A percentile compares a stretch with the other conserved stretches of the same genome.
Evolutionary conservation across 768 basidiomycete genomes (phyloP).

Genomic region (Gymnopilus junonius): DNA sequence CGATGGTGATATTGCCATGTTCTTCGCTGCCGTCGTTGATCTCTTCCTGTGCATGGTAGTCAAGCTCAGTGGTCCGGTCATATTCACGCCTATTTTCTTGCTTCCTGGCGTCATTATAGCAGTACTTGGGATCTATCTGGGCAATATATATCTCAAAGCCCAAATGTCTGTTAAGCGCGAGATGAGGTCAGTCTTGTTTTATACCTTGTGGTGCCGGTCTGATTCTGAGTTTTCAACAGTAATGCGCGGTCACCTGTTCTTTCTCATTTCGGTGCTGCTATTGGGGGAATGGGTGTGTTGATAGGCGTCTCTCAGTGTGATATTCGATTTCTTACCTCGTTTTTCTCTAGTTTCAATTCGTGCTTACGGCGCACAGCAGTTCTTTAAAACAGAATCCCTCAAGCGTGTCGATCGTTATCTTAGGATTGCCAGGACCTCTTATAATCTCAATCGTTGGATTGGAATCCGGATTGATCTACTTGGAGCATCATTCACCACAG

Average conservation of each 20-base stretch:
- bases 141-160: constrained; percentile 48
- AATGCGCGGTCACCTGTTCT: constrained; percentile 39
- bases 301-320: neutral
- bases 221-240: neutral
- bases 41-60: constrained; percentile 40
- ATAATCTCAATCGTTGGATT: constrained; percentile 55
- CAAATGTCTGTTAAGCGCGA: constrained; percentile 54
- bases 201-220: neutral
- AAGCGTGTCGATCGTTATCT: constrained; percentile 59
- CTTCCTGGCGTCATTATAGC: constrained; percentile 48
- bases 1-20: constrained; percentile 45
- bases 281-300: constrained; percentile 56
- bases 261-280: constrained; percentile 50
- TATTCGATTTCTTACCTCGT: neutral
- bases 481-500: constrained; percentile 57
- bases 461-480: constrained; percentile 60
- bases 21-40: constrained; percentile 31
- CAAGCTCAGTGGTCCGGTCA: constrained; percentile 46
- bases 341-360: constrained; percentile 54
- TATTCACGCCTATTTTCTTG: constrained; percentile 50
- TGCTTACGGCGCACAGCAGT: constrained; percentile 65
- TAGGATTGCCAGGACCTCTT: constrained; percentile 49
- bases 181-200: constrained; percentile 40
- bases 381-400: constrained; percentile 51
- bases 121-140: constrained; percentile 46